Evolutionary conservation across 306 rosid genomes (phyloP).

Genomic region (Sicyos edulis): DNA sequence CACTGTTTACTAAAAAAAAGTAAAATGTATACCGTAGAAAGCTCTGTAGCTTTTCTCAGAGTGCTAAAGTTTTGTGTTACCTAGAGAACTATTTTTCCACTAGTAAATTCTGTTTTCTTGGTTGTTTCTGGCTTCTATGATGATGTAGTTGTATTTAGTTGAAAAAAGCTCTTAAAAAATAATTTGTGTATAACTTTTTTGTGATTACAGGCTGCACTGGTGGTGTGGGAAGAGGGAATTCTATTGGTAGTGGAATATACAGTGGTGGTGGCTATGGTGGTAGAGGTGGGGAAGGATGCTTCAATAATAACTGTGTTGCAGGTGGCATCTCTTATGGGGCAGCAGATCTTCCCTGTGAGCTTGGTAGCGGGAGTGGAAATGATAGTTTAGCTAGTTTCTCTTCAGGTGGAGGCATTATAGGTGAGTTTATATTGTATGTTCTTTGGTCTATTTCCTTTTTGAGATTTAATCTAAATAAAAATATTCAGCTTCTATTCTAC

Average conservation of each 20-base stretch:
- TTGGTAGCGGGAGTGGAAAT: constrained; percentile 97
- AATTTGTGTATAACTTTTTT: constrained; percentile 6
- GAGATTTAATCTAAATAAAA: not conserved
- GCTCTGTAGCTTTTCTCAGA: not conserved
- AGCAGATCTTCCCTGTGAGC: constrained; percentile 82
- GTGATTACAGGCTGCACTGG: constrained; percentile 68
- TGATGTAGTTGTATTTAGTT: not conserved
- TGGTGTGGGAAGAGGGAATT: constrained; percentile 71
- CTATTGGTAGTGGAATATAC: constrained; percentile 51
- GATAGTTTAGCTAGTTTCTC: constrained; percentile 46
- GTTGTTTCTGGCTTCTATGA: not conserved
- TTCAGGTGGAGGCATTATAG: constrained; percentile 92
- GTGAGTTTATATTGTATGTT: constrained; percentile 40
- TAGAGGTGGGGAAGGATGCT: constrained; percentile 73
- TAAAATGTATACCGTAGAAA: not conserved
- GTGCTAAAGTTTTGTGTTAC: not conserved
- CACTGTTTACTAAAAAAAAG: not conserved
- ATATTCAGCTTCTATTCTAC: not conserved
- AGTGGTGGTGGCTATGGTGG: constrained; percentile 99
- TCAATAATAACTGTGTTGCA: constrained; percentile 35
- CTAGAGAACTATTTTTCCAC: not conserved
- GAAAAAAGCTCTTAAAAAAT: not conserved
- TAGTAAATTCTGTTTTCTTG: not conserved
- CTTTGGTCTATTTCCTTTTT: not conserved
- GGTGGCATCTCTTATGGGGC: constrained; percentile 88